A percentile compares a stretch with the other conserved stretches of the same genome.
Conservation (phyloP, 2,329 filamentous ascomycete species). For the Aspergillus felis region DNA sequence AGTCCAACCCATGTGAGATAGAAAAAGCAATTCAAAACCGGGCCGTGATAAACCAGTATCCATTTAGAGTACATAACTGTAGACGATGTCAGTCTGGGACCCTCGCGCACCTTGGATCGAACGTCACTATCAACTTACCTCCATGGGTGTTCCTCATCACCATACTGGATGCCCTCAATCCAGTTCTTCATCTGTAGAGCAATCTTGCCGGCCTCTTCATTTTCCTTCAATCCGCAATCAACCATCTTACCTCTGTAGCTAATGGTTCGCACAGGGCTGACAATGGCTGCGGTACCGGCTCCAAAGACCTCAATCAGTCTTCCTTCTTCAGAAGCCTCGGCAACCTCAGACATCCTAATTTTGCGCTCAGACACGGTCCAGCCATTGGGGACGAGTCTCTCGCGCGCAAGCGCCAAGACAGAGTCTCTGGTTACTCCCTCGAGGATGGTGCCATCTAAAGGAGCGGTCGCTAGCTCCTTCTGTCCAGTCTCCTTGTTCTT, state of each 20-base stretch:
- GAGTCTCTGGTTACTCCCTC: slow-evolving; percentile 93
- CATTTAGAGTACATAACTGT: not conserved
- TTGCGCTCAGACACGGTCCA: slow-evolving; percentile 88
- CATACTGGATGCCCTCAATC: slow-evolving; percentile 95
- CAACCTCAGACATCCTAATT: slow-evolving; percentile 83
- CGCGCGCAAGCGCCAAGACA: slow-evolving; percentile 77
- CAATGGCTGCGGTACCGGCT: slow-evolving; percentile 87
- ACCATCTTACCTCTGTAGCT: slow-evolving; percentile 80
- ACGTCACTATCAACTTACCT: slow-evolving; percentile 54
- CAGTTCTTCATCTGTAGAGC: slow-evolving; percentile 87
- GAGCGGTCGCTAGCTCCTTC: slow-evolving; percentile 91
- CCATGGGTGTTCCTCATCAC: slow-evolving; percentile 88
- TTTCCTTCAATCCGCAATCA: slow-evolving; percentile 74
- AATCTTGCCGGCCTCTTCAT: slow-evolving; percentile 83
- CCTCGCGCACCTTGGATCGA: not conserved
- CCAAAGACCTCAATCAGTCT: slow-evolving; percentile 91
- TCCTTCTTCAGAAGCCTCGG: slow-evolving; percentile 76
- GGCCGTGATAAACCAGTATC: not conserved
- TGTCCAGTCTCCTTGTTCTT: slow-evolving; percentile 82
- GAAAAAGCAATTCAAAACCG: not conserved
- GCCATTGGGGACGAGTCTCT: slow-evolving; percentile 77
- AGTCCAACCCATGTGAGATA: not conserved
- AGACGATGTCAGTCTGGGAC: not conserved
- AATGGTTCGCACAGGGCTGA: slow-evolving; percentile 84
- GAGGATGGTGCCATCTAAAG: slow-evolving; percentile 92